Conservation (phyloP, 228 moss, liverwort and hornwort species). For the Sphagnum fallax region DNA sequence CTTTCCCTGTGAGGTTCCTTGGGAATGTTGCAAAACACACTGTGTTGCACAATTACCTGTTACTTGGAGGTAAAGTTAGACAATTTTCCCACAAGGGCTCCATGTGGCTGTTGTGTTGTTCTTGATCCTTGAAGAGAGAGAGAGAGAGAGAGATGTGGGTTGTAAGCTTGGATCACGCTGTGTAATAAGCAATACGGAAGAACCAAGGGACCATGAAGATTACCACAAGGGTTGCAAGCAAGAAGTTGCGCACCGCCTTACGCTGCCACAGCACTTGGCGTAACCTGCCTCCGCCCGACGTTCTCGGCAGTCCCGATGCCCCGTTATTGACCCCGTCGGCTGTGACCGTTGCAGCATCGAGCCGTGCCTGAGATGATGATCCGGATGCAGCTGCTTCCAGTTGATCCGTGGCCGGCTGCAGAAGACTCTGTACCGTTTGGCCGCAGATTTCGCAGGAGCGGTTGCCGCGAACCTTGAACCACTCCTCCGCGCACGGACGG, state of each 20-base stretch:
- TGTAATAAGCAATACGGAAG: slow-evolving; percentile 60
- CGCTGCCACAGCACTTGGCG: slow-evolving; percentile 25
- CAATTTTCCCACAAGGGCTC: no score
- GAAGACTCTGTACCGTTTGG: slow-evolving; percentile 41
- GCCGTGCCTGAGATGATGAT: slow-evolving; percentile 13
- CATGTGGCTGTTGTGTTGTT: no score
- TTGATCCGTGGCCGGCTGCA: slow-evolving; percentile 9
- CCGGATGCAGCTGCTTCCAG: background rate
- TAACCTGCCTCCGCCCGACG: slow-evolving; percentile 27
- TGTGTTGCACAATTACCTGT: no score
- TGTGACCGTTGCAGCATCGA: slow-evolving; percentile 10
- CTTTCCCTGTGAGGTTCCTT: no score
- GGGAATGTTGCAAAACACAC: no score
- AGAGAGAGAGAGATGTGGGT: no score
- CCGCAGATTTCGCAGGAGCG: slow-evolving; percentile 56
- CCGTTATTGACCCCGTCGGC: slow-evolving; percentile 3
- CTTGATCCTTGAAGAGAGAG: no score
- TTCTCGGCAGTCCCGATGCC: background rate
- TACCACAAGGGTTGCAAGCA: slow-evolving; percentile 48
- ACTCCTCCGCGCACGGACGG: slow-evolving; percentile 54
- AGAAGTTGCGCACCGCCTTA: slow-evolving; percentile 48
- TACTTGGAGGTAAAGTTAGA: no score
- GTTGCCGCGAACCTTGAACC: slow-evolving; percentile 56
- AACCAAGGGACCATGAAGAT: slow-evolving; percentile 68
- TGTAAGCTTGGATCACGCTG: background rate